Percentiles rank a stretch among this genome's conserved stretches.
Conservation (phyloP, 169 alveolate genomes). For the Eimeria zaria region DNA sequence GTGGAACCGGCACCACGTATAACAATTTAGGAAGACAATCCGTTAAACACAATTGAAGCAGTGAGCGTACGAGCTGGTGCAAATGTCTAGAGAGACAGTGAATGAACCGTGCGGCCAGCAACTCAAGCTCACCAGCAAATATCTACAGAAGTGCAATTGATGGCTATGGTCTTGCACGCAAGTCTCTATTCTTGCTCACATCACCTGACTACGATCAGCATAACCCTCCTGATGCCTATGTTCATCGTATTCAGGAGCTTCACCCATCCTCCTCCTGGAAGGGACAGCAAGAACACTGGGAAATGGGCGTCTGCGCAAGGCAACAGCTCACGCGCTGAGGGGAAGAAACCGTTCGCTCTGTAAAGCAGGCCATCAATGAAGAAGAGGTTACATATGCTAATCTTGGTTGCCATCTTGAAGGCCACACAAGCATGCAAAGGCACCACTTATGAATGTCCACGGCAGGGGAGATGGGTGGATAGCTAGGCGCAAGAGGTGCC, state of each 20-base stretch:
- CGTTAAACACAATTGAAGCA: neutral
- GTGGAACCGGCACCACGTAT: neutral
- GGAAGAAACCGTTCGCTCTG: neutral
- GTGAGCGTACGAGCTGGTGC: neutral
- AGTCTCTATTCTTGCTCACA: neutral
- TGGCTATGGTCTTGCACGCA: neutral
- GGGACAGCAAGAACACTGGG: neutral
- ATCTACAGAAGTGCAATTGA: neutral
- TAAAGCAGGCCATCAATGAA: neutral
- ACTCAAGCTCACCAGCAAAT: neutral
- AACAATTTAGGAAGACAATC: neutral
- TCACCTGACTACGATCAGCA: neutral
- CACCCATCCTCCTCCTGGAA: neutral
- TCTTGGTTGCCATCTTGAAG: too few relatives aligned
- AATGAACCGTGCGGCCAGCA: neutral
- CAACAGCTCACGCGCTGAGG: slow-evolving; percentile 14
- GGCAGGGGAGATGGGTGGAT: neutral
- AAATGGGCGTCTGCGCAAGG: neutral
- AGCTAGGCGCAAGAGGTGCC: neutral
- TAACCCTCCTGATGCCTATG: neutral
- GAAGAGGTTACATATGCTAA: too few relatives aligned
- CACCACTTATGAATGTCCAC: neutral
- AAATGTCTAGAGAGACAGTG: neutral
- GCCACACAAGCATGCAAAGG: too few relatives aligned
- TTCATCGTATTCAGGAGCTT: neutral